Evolutionary conservation across 129 eudicot species (phyloP), one percentile per base, ranked within the genome.

Genomic region (Helichrysum umbraculigerum): DNA sequence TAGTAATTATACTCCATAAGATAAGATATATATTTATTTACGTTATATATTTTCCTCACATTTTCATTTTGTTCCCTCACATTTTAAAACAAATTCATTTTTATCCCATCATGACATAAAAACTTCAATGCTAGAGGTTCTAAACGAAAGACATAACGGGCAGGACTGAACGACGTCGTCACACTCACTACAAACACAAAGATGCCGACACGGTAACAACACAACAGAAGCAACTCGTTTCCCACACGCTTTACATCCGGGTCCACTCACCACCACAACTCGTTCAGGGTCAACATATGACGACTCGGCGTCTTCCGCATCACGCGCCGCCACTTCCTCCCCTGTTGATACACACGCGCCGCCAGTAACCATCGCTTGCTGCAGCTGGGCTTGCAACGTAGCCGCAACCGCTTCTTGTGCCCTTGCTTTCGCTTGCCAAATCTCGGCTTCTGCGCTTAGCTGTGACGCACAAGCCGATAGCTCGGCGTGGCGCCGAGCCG

Each of bases 301-400:
- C 54, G 96, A 90, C 83, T 88, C 96, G 51, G 89, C 90, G 60
- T 90, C 96, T 76, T 88, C 96, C 61, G 85, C 92, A n/a, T 59
- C 83, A 28, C 77, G 82, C 2, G 17, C 87, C 61, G 73, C 73
- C 35, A 42, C 85, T 56, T 68, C 74, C 71, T 75, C 81, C 6
- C 41, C 79, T 8, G 66, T 72, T 4, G 75, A 73, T 15, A 66
- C 70, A 41, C 83, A 74, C 34, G 63, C 75, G 61, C 79, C 78
- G 20, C 65, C 80, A 28, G 37, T 25, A n/a, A 83, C 64, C 32
- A 89, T 81, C 16, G 83, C 96, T 25, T 83, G 90, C 32, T 80
- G 93, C 54, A 90, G 80, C 83, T 88, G 85, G 17, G 82, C 84
- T 77, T 90, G 93, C 2, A 90, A 76, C 28, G 86, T 63, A 16